A percentile compares a stretch with the other conserved stretches of the same genome.
Evolutionary conservation across 129 eudicot species (phyloP).

Genomic region (Flaveria robusta): DNA sequence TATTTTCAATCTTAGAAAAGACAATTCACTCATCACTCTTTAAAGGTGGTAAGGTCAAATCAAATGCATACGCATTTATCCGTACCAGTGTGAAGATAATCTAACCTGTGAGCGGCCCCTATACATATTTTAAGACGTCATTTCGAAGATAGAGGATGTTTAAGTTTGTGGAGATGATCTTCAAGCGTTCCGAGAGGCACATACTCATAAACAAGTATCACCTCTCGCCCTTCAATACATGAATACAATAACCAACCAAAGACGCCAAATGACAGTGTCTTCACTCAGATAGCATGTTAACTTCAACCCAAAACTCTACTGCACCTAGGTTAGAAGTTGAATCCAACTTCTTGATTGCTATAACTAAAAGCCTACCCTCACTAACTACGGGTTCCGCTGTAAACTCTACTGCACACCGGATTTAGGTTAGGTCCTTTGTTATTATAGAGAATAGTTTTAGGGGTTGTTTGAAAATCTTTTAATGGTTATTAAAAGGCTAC

Average conservation of each 20-base stretch:
- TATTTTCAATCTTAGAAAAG: too few species aligned
- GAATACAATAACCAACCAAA: slow-evolving; percentile 19
- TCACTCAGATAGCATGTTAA: neutral
- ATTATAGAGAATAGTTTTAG: too few species aligned
- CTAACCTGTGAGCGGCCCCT: slow-evolving; percentile 19
- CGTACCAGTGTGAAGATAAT: slow-evolving; percentile 24
- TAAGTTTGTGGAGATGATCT: slow-evolving; percentile 21
- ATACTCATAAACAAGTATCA: slow-evolving; percentile 25
- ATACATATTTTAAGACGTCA: slow-evolving; percentile 21
- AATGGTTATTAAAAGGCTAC: too few species aligned
- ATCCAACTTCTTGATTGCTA: slow-evolving; percentile 3
- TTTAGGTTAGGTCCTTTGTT: too few species aligned
- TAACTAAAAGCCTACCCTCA: neutral
- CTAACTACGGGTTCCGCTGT: slow-evolving; percentile 1
- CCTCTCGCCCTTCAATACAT: slow-evolving; percentile 13
- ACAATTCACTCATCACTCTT: too few species aligned
- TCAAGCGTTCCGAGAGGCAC: slow-evolving; percentile 18
- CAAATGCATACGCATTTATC: neutral
- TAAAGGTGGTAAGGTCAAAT: too few species aligned
- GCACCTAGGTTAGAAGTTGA: slow-evolving; percentile 24
- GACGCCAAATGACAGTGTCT: slow-evolving; percentile 22
- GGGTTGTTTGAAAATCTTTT: too few species aligned
- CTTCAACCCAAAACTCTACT: slow-evolving; percentile 19
- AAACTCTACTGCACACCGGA: too few species aligned
- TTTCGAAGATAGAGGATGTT: neutral